Evolutionary conservation across 495 filamentous ascomycete genomes (phyloP).

Genomic region (Aspergillus sparsus): DNA sequence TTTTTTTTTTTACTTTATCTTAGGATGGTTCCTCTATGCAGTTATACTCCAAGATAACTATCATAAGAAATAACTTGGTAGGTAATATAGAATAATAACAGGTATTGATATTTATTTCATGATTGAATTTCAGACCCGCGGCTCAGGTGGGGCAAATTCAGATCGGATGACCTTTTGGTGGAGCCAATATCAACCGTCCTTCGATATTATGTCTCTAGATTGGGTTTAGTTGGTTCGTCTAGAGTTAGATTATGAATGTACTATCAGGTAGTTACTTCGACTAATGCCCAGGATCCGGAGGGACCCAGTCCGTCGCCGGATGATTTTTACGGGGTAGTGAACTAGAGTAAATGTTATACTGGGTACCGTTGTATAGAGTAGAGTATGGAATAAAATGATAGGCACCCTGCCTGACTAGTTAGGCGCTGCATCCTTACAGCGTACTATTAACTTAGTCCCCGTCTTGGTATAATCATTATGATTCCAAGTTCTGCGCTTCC

Average conservation of each 20-base stretch:
- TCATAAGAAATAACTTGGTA: no score
- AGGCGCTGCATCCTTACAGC: no score
- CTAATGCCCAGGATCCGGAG: neutral
- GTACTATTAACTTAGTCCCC: no score
- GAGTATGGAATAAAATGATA: neutral
- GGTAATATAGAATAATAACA: neutral
- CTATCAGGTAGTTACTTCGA: neutral
- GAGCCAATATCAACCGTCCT: neutral
- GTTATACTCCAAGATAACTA: constrained; percentile 14
- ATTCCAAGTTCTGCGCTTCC: no score
- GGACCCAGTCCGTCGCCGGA: neutral
- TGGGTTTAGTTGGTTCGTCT: neutral
- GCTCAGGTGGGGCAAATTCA: constrained; percentile 24
- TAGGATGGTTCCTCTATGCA: neutral
- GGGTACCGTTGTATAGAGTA: neutral
- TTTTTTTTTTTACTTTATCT: neutral
- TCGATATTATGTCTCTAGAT: neutral
- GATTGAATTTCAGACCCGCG: constrained; percentile 14
- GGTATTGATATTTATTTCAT: constrained; percentile 7
- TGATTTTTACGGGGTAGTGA: neutral
- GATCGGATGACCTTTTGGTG: constrained; percentile 28
- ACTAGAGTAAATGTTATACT: no score
- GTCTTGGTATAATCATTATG: no score
- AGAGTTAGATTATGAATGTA: no score
- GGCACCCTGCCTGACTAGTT: no score